These are phyloP conservation scores for Rossbeevera mucosa DNA, from an alignment of 768 basidiomycete genomes.

Conservation along the genomic window DNA sequence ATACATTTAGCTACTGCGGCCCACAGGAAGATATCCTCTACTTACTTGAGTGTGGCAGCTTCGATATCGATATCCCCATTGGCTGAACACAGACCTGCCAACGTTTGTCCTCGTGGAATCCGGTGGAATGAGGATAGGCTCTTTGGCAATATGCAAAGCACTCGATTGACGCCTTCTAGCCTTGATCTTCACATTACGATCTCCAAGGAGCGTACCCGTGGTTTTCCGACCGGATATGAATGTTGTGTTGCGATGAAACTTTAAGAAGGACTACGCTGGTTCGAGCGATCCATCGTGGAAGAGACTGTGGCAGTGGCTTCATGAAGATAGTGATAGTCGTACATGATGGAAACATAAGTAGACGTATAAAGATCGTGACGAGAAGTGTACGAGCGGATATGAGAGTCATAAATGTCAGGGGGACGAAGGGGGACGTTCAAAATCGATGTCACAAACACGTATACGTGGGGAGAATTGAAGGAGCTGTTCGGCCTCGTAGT, in stretches of 20 bases:
- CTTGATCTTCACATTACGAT: neutral
- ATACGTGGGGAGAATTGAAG: neutral
- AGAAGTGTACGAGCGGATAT: neutral
- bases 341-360: neutral
- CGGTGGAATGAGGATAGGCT: neutral
- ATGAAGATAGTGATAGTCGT: neutral
- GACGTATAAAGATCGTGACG: neutral
- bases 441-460: neutral
- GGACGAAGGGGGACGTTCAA: neutral
- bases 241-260: no score
- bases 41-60: neutral
- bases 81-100: neutral
- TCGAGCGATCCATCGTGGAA: neutral
- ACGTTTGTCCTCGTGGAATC: neutral
- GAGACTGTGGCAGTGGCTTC: neutral
- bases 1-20: neutral
- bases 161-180: neutral
- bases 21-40: neutral
- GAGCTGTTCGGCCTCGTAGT: neutral
- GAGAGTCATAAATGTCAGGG: neutral
- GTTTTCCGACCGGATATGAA: neutral
- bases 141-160: neutral
- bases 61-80: slow-evolving; percentile 1
- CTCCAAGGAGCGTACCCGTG: neutral
- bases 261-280: no score